Conservation (phyloP, 2,329 filamentous ascomycete species). For the Ceratocystis albifundus region DNA sequence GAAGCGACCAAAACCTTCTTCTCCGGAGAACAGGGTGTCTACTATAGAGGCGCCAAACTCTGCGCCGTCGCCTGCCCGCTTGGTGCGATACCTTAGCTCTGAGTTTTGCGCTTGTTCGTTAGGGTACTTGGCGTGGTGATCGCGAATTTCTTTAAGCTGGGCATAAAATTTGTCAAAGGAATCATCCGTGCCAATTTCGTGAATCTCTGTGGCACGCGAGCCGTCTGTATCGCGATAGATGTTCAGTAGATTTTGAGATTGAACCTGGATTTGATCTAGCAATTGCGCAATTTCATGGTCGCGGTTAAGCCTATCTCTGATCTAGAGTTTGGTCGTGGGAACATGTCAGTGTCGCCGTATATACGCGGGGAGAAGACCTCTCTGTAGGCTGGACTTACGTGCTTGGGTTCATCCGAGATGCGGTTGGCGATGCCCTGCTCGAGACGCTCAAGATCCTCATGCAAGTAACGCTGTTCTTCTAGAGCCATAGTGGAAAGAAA, state of each 20-base stretch:
- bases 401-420: conserved; percentile 75
- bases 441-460: conserved; percentile 91
- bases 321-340: conserved; percentile 39
- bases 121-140: conserved; percentile 81
- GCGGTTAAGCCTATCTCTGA: conserved; percentile 75
- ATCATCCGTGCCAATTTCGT: conserved; percentile 72
- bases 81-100: conserved; percentile 75
- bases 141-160: conserved; percentile 67
- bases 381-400: conserved; percentile 44
- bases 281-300: conserved; percentile 88
- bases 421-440: conserved; percentile 90
- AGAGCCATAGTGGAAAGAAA: conserved; percentile 50
- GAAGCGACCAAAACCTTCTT: conserved; percentile 86
- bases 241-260: conserved; percentile 66
- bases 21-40: conserved; percentile 87
- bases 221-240: conserved; percentile 76
- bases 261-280: conserved; percentile 73
- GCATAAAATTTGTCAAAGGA: conserved; percentile 86
- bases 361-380: neutral
- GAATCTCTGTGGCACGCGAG: conserved; percentile 64
- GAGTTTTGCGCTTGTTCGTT: conserved; percentile 93
- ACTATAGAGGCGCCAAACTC: conserved; percentile 45
- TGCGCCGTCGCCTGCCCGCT: conserved; percentile 52
- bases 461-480: conserved; percentile 86
- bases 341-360: neutral